phyloP scores from a whole-genome alignment of 2,329 filamentous ascomycete genomes.

The Diaporthe sp. region DNA sequence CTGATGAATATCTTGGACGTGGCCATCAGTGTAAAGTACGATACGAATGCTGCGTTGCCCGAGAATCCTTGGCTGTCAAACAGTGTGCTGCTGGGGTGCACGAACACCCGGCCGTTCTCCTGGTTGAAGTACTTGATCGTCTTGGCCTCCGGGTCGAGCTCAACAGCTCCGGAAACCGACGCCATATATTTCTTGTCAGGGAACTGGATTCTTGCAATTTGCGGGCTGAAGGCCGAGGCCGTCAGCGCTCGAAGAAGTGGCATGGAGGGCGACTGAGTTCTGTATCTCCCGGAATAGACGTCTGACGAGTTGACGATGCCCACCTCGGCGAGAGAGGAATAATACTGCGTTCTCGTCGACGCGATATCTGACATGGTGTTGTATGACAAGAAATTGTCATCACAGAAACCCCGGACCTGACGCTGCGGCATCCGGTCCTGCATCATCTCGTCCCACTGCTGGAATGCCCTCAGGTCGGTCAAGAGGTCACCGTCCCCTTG shows the following conservation, averaged over 20 bases:
- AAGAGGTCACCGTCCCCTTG: constrained; percentile 87
- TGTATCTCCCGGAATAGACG: constrained; percentile 46
- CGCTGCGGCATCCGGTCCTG: constrained; percentile 69
- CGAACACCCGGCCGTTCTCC: constrained; percentile 88
- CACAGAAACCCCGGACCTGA: constrained; percentile 82
- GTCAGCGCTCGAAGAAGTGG: constrained; percentile 77
- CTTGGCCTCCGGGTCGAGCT: constrained; percentile 90
- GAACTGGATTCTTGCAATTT: constrained; percentile 91
- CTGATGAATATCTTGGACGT: constrained; percentile 93
- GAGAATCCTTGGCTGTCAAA: constrained; percentile 87
- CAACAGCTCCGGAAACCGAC: constrained; percentile 88
- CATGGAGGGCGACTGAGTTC: constrained; percentile 46
- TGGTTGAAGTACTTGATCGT: constrained; percentile 94
- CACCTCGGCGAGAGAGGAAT: constrained; percentile 86
- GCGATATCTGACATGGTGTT: constrained; percentile 90
- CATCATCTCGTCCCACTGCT: constrained; percentile 81
- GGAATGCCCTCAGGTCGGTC: constrained; percentile 86
- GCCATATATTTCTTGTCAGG: constrained; percentile 96
- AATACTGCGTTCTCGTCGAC: constrained; percentile 87
- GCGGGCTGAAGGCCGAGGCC: constrained; percentile 82
- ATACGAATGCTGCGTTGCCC: constrained; percentile 81
- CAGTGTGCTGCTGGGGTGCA: constrained; percentile 89
- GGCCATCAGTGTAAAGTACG: constrained; percentile 92
- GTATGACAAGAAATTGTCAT: constrained; percentile 85
- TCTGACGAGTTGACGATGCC: constrained; percentile 72